Base-by-base conservation (phyloP, 805 yeast genomes). In the Metschnikowia dekortorum region DNA sequence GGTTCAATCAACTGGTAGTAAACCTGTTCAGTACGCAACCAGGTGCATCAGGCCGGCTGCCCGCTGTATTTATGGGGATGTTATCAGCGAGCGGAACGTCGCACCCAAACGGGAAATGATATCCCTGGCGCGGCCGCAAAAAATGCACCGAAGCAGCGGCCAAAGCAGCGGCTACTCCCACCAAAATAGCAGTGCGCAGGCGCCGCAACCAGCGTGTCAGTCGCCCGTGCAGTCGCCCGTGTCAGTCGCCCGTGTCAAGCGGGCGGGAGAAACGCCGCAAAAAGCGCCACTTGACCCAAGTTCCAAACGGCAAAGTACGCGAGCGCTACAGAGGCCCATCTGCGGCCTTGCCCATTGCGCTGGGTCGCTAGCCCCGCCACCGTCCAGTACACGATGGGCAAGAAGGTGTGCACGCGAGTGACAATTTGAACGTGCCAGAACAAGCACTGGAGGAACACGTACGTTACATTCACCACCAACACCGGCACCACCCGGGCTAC, bases 241-340 rank as follows among this genome's bases (percentile, higher is more conserved):
- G 18, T 16, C 18, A 16, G 18, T 16, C 18, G 5, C 22, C 5
- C 22, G 4, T 22, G 8, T 64, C 64, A 89, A n/a, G 98, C 98
- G 4, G 98, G 98, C 2, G 97, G 98, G 39, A 91, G 71, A 62
- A 88, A 91, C n/a, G 84, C 84, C 7, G 85, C 88, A 69, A 81
- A 91, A 46, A 91, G 68, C 1, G 81, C 78, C 0, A 91, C 78
- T 66, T 91, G 97, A 2, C 83, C 58, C 6, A 83, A 63, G 22
- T 70, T 73, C 96, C 96, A 91, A 0, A 77, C 56, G 6, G 82
- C 55, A 58, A 81, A 86, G 7, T 67, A 57, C 1, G 80, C 62
- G 14, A 61, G 56, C 53, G 52, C 44, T 52, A 59, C 52, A 39
- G 37, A 47, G 31, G 56, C 56, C 50, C 47, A 46, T 33, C 32